Evolutionary conservation across 2,329 filamentous ascomycete species (phyloP), one percentile per base, ranked within the genome.

Genomic region (Pyrenochaeta sp.): DNA sequence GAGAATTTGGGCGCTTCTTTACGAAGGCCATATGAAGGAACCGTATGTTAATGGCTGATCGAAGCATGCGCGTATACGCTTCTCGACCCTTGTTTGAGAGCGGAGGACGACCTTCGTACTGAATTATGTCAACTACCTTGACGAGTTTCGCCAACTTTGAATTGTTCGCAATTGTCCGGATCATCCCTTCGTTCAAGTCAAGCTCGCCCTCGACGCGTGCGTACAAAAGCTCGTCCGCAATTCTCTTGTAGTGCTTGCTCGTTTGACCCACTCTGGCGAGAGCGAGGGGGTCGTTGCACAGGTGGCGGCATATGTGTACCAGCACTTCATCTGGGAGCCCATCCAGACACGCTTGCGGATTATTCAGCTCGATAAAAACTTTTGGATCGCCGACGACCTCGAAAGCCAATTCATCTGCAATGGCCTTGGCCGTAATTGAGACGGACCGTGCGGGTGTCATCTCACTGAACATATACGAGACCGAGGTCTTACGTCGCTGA

Each of bases 321-420:
- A 62, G 34, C 8, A 62, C 44, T 9, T 62, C 59, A 27, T 62
- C 59, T 7, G 59, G 56, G 10, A 62, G 24, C 0, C 46, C 27
- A 15, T 28, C 30, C n/a, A 62, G 53, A 42, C 53, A 37, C 0
- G 56, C 59, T 50, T 54, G 40, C 15, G 47, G 30, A 12, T 51
- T 58, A 10, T 44, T 49, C 4, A 25, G 27, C 7, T 15, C 39
- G 36, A 50, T 7, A 50, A 25, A n/a, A 2, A 52, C 25, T 22
- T 48, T 39, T 0, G 30, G 39, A 12, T 25, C 15, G 5, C 6
- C 7, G 9, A 12, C 15, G 3, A 8, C 1, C 8, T 43, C 19
- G 12, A 7, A 2, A 10, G 19, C 7, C 28, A 4, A 1, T 5
- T n/a, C 2, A 4, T 0, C 4, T 6, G 45, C 43, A 51, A 12